These are phyloP conservation scores for Eucalyptus globulus DNA, from an alignment of 345 rosid genomes.

Conservation along the genomic window DNA sequence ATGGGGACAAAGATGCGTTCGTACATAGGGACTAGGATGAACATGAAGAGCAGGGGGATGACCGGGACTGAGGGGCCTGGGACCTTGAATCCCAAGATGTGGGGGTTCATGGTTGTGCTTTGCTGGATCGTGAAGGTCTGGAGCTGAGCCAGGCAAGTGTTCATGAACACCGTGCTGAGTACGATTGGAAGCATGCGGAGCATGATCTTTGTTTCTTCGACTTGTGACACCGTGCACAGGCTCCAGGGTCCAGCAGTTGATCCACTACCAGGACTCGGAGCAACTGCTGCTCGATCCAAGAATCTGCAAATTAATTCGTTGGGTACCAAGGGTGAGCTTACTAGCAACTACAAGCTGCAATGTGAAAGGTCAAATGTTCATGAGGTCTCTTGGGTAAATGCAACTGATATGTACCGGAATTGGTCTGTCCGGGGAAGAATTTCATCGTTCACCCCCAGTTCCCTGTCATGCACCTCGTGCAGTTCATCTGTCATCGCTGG, in stretches of 20 bases:
- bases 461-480: conserved; percentile 31
- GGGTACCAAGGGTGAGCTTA: not conserved
- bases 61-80: conserved; percentile 49
- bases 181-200: conserved; percentile 46
- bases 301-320: conserved; percentile 5
- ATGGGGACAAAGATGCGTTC: conserved; percentile 42
- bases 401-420: conserved; percentile 19
- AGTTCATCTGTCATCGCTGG: conserved; percentile 32
- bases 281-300: conserved; percentile 43
- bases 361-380: not conserved
- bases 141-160: conserved; percentile 63
- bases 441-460: conserved; percentile 14
- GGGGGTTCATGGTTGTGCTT: conserved; percentile 45
- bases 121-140: conserved; percentile 52
- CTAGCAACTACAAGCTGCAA: not conserved
- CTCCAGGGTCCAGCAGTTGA: conserved; percentile 30
- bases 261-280: not conserved
- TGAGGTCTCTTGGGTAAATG: not conserved
- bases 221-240: conserved; percentile 45
- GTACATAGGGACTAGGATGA: conserved; percentile 31
- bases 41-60: conserved; percentile 39
- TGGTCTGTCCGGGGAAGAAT: conserved; percentile 31
- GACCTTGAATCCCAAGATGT: conserved; percentile 21
- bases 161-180: conserved; percentile 55
- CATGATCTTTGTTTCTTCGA: conserved; percentile 54